Base-by-base conservation (phyloP, 73 alveolate species). In the Urostyla sp. region DNA sequence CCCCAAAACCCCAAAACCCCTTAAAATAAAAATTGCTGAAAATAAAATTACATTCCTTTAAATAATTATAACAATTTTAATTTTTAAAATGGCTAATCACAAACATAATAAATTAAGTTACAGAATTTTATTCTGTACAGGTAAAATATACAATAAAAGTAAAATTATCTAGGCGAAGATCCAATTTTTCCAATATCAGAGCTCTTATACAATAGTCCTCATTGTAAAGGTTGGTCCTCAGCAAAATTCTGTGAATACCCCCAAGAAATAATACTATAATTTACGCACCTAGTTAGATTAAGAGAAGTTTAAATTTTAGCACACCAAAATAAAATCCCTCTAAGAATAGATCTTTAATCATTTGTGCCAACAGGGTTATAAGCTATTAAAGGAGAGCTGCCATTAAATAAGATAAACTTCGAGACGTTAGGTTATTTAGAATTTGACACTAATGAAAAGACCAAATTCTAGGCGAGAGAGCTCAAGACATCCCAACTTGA, bases 221-320 rank as follows among this genome's bases (percentile, higher is more conserved):
- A 86, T 52, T 78, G 88, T 43, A 75, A 87, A 52, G 98, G 98
- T 0, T 93, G 98, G 98, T 57, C 69, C 7, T 75, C 92, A 44
- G 95, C 94, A 0, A 80, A 94, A 44, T 93, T 90, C 80, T 75
- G 94, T 44, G 92, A 91, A 46, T 93, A 87, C 67, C 98, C 98
- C 20, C 92, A 93, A 78, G 98, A 93, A 60, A 36, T 93, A 26
- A 87, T 93, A 56, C 74, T 93, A 13, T 91, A 93, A 73, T 77
- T 93, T 52, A 60, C 90, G 37, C 82, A 90, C 20, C 82, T 94
- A 21, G 93, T 90, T 16, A 87, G 90, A 53, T 85, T 93, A 27
- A 61, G 91, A 0, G 95, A 90, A 80, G 82, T 93, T 21, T 67
- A 93, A 72, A 48, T 93, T 67, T 61, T 93, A 18, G 69, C 84